Evolutionary conservation across 2,329 filamentous ascomycete species (phyloP).

Genomic region (Parasarocladium wereldwijsianum): DNA sequence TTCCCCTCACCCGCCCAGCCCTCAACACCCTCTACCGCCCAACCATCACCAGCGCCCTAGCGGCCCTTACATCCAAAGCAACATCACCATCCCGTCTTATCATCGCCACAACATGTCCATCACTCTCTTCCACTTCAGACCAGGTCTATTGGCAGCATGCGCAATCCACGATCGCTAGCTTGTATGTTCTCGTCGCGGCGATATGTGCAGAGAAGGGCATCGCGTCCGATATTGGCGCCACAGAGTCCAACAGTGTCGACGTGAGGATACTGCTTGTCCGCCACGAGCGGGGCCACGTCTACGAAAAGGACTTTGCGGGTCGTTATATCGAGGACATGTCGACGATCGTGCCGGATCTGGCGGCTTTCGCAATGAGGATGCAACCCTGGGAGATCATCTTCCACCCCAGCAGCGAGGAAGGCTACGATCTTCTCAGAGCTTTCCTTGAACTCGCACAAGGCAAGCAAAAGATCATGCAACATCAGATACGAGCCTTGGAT

Average conservation of each 20-base stretch:
- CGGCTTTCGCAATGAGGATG: conserved; percentile 35
- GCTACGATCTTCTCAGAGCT: conserved; percentile 38
- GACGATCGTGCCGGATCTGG: conserved; percentile 32
- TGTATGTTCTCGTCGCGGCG: conserved; percentile 66
- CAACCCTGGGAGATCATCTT: conserved; percentile 53
- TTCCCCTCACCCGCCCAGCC: conserved; percentile 31
- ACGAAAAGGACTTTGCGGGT: conserved; percentile 17
- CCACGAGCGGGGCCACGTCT: conserved; percentile 26
- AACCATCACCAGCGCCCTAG: conserved; percentile 39
- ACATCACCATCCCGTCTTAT: conserved; percentile 18
- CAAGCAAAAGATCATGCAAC: conserved; percentile 29
- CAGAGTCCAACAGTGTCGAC: conserved; percentile 57
- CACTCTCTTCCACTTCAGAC: conserved; percentile 31
- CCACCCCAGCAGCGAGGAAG: conserved; percentile 48
- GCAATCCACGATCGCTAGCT: conserved; percentile 57
- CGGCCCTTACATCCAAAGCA: conserved; percentile 22
- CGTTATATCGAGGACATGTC: conserved; percentile 26
- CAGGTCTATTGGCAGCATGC: conserved; percentile 45
- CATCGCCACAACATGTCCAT: conserved; percentile 46
- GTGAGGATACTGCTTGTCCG: conserved; percentile 60
- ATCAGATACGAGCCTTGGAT: conserved; percentile 35
- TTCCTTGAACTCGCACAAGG: conserved; percentile 34
- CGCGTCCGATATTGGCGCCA: conserved; percentile 40
- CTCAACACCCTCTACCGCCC: conserved; percentile 46
- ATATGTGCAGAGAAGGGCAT: conserved; percentile 49